Percentiles rank a stretch among this genome's conserved stretches.
Conservation (phyloP, 164 flowering plant species). For the Nelumbo lutea region DNA sequence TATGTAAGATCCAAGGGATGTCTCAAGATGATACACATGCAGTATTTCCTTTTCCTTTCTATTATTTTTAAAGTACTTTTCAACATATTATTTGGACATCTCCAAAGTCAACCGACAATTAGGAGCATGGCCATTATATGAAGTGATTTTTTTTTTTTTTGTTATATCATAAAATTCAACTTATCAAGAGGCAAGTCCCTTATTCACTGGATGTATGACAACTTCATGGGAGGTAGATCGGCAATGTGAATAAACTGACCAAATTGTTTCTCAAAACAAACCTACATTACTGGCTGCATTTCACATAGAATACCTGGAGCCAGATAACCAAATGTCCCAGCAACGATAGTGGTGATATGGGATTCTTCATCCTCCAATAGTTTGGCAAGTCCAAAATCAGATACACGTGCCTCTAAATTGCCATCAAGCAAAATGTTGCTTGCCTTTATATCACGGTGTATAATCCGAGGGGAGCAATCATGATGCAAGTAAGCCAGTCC, state of each 20-base stretch:
- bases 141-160: not conserved
- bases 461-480: constrained; percentile 95
- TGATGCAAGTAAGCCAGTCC: constrained; percentile 93
- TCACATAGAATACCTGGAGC: constrained; percentile 75
- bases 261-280: not conserved
- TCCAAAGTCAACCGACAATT: not conserved
- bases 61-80: not conserved
- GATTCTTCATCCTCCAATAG: constrained; percentile 93
- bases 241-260: not conserved
- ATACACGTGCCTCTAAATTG: constrained; percentile 89
- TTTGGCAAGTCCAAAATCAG: constrained; percentile 98
- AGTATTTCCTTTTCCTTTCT: not conserved
- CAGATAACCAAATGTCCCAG: constrained; percentile 96
- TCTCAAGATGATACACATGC: not conserved
- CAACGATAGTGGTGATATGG: constrained; percentile 95
- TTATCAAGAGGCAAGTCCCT: too few relatives aligned
- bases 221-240: not conserved
- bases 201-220: too few relatives aligned
- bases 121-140: not conserved
- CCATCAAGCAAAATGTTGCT: constrained; percentile 97
- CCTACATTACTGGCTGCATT: not conserved
- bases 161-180: too few relatives aligned
- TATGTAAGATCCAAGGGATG: too few relatives aligned
- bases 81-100: not conserved
- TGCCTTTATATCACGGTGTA: constrained; percentile 95